Conservation (phyloP, 768 basidiomycete species). For the Termitomyces sp. region DNA sequence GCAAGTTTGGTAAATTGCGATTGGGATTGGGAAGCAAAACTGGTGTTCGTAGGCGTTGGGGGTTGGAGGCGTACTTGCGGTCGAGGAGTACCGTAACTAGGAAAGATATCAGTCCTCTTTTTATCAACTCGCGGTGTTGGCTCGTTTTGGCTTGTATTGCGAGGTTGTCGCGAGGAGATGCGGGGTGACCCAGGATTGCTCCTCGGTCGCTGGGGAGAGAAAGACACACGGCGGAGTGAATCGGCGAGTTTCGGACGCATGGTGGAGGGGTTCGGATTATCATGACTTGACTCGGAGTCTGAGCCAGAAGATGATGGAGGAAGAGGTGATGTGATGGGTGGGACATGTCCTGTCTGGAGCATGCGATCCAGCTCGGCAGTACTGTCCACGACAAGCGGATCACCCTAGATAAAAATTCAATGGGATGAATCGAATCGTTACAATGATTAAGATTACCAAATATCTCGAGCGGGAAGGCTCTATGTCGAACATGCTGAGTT, state of each 20-base stretch:
- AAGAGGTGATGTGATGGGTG: slow-evolving; percentile 34
- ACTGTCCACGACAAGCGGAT: slow-evolving; percentile 58
- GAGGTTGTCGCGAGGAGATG: slow-evolving; percentile 13
- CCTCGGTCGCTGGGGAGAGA: slow-evolving; percentile 76
- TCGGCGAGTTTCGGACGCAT: slow-evolving; percentile 67
- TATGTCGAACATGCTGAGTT: slow-evolving; percentile 53
- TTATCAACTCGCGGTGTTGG: slow-evolving; percentile 30
- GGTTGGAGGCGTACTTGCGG: slow-evolving; percentile 55
- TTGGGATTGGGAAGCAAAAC: slow-evolving; percentile 21
- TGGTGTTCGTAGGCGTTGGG: slow-evolving; percentile 53
- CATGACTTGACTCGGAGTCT: slow-evolving; percentile 43
- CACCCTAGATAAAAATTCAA: slow-evolving; percentile 17
- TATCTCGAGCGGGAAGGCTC: slow-evolving; percentile 50
- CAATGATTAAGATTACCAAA: slow-evolving; percentile 31
- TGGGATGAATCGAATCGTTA: neutral
- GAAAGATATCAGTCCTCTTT: slow-evolving; percentile 24
- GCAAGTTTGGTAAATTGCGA: slow-evolving; percentile 53
- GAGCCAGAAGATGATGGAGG: slow-evolving; percentile 49
- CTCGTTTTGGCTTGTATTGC: slow-evolving; percentile 6
- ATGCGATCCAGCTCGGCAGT: slow-evolving; percentile 61
- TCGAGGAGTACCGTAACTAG: slow-evolving; percentile 26
- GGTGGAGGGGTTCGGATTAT: slow-evolving; percentile 14
- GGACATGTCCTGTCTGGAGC: slow-evolving; percentile 51
- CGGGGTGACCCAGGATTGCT: slow-evolving; percentile 31
- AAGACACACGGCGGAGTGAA: slow-evolving; percentile 63